These are phyloP conservation scores for Ustilago curta DNA, from an alignment of 1,284 basidiomycete genomes.

Conservation along the genomic window DNA sequence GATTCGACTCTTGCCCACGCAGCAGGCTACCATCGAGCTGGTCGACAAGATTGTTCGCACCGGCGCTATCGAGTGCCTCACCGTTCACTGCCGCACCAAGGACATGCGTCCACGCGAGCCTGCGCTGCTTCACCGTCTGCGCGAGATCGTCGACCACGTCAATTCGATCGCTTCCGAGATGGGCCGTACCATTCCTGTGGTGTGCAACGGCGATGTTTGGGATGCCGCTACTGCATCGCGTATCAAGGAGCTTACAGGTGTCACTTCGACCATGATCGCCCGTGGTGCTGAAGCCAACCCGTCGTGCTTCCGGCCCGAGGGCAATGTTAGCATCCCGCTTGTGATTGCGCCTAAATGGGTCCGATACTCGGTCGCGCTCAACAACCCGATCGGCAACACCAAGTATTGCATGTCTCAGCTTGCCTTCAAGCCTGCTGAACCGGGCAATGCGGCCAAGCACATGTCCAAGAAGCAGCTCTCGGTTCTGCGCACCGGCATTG, in stretches of 20 bases:
- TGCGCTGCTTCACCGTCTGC: slow-evolving; percentile 82
- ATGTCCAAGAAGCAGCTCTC: slow-evolving; percentile 44
- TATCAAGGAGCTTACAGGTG: slow-evolving; percentile 77
- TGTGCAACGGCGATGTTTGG: slow-evolving; percentile 93
- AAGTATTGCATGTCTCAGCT: slow-evolving; percentile 82
- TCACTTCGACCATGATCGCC: slow-evolving; percentile 95
- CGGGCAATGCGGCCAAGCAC: slow-evolving; percentile 20
- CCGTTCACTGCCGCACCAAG: slow-evolving; percentile 93
- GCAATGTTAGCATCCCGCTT: slow-evolving; percentile 52
- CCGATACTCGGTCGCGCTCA: slow-evolving; percentile 61
- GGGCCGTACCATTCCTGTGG: slow-evolving; percentile 78
- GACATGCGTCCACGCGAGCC: slow-evolving; percentile 88
- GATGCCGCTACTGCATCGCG: slow-evolving; percentile 82
- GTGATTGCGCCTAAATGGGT: slow-evolving; percentile 63
- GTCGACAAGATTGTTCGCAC: slow-evolving; percentile 87
- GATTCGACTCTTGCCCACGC: slow-evolving; percentile 87
- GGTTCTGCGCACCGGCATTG: slow-evolving; percentile 31
- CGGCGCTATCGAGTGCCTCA: slow-evolving; percentile 83
- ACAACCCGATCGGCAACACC: slow-evolving; percentile 85
- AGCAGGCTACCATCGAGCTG: slow-evolving; percentile 86
- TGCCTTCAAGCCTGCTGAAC: slow-evolving; percentile 59
- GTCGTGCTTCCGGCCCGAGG: slow-evolving; percentile 79
- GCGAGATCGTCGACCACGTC: slow-evolving; percentile 86
- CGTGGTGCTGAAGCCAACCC: slow-evolving; percentile 93
- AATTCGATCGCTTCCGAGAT: slow-evolving; percentile 73